Percentiles rank a stretch among this genome's conserved stretches.
Evolutionary conservation across 1,139 yeast genomes (phyloP).

Genomic region (Taphrina sp.): DNA sequence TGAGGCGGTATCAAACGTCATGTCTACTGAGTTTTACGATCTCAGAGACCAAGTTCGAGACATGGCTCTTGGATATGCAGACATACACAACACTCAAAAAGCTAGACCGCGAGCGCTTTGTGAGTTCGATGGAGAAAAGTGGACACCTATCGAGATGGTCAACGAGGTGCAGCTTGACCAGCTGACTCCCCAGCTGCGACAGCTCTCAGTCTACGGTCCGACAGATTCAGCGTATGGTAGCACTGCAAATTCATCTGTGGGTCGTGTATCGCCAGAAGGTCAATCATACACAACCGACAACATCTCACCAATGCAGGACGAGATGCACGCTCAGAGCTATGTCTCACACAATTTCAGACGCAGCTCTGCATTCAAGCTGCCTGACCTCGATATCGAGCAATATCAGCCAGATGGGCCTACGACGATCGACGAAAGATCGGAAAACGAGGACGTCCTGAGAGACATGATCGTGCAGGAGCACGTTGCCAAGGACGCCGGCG

Average conservation of each 20-base stretch:
- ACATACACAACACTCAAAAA: constrained; percentile 11
- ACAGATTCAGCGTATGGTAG: constrained; percentile 16
- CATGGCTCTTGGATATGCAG: constrained; percentile 24
- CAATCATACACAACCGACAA: neutral
- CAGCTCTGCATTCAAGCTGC: constrained; percentile 17
- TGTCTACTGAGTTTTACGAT: constrained; percentile 1
- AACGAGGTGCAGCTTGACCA: constrained; percentile 4
- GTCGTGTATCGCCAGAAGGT: constrained; percentile 1
- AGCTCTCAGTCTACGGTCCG: constrained; percentile 5
- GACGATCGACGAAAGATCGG: neutral
- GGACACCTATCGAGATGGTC: constrained; percentile 22
- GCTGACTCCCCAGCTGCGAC: neutral
- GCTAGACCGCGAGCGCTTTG: constrained; percentile 27
- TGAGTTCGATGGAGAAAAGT: constrained; percentile 29
- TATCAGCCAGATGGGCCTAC: neutral
- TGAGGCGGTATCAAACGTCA: too few species aligned
- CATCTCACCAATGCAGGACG: neutral
- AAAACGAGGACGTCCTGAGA: constrained; percentile 14
- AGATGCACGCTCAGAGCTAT: neutral
- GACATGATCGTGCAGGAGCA: constrained; percentile 17
- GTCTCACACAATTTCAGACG: constrained; percentile 5
- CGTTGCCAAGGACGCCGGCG: neutral
- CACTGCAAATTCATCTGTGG: neutral
- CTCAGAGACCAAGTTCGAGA: constrained; percentile 27
- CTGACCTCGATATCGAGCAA: constrained; percentile 7